A percentile compares a stretch with the other conserved stretches of the same genome.
Conservation (phyloP, 768 basidiomycete genomes). For the Suillus discolor region DNA sequence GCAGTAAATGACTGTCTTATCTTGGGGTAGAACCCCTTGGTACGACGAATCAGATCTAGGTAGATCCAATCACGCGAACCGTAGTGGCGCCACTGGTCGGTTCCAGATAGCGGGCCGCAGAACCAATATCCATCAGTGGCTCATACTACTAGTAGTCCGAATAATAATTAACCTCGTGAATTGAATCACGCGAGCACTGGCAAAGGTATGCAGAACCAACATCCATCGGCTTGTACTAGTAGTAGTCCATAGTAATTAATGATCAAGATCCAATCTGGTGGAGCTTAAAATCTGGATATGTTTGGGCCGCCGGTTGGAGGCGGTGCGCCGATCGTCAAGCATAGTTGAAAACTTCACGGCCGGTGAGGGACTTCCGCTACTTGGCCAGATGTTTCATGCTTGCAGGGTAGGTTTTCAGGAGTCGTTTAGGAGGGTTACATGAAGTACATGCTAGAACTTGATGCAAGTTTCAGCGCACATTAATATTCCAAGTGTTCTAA, state of each 20-base stretch:
- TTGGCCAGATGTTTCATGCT: not conserved
- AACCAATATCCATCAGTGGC: not conserved
- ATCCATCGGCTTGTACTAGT: too few relatives aligned
- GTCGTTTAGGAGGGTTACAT: not conserved
- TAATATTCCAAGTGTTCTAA: not conserved
- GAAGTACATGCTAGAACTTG: not conserved
- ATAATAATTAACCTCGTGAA: too few relatives aligned
- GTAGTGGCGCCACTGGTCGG: not conserved
- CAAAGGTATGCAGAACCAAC: too few relatives aligned
- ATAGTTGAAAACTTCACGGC: not conserved
- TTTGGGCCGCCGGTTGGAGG: not conserved
- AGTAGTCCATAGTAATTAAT: not conserved
- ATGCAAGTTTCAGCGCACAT: not conserved
- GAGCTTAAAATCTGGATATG: not conserved
- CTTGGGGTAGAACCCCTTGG: not conserved
- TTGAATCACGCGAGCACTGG: too few relatives aligned
- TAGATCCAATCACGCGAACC: not conserved
- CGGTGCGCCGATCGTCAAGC: not conserved
- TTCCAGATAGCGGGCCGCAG: not conserved
- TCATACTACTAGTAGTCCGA: not conserved
- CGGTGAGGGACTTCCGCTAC: not conserved
- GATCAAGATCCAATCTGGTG: not conserved
- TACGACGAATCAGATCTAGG: not conserved
- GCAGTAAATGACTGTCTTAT: not conserved
- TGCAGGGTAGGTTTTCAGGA: not conserved